phyloP scores from a whole-genome alignment of 2,329 filamentous ascomycete species.

The Blastomyces silverae region DNA sequence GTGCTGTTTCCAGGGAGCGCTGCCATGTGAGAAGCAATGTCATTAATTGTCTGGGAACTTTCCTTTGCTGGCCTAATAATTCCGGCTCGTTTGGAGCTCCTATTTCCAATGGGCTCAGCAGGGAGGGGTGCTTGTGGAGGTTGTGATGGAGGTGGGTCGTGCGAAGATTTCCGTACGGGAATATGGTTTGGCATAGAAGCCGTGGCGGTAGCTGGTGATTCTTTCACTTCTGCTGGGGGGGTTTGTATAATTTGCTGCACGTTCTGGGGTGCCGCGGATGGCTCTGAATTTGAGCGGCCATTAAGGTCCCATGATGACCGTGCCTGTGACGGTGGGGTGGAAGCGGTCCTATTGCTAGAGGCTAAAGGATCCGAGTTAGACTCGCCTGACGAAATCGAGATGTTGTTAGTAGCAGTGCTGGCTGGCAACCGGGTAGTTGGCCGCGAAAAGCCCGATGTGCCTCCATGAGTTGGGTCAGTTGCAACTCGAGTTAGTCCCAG shows the following conservation, averaged over 20 bases:
- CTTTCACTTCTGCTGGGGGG: constrained; percentile 20
- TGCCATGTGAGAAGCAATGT: constrained; percentile 60
- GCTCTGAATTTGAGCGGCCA: constrained; percentile 46
- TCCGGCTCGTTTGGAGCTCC: constrained; percentile 32
- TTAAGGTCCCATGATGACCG: constrained; percentile 54
- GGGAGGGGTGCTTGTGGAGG: constrained; percentile 37
- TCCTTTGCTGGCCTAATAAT: constrained; percentile 30
- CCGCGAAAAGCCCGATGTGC: constrained; percentile 44
- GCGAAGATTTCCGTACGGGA: constrained; percentile 49
- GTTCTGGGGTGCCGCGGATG: constrained; percentile 43
- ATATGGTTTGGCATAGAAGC: constrained; percentile 27
- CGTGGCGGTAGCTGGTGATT: constrained; percentile 18
- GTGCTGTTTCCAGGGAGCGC: constrained; percentile 62
- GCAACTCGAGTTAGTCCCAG: constrained; percentile 32
- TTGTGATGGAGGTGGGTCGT: constrained; percentile 43
- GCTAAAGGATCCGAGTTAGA: constrained; percentile 27
- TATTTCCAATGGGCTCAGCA: constrained; percentile 24
- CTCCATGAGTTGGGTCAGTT: constrained; percentile 32
- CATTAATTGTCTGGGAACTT: constrained; percentile 52
- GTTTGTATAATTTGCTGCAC: constrained; percentile 49
- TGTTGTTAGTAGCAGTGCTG: constrained; percentile 25
- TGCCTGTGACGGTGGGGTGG: constrained; percentile 39
- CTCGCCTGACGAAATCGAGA: constrained; percentile 24
- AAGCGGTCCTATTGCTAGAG: constrained; percentile 28
- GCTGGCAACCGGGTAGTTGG: constrained; percentile 24